These are phyloP conservation scores for Mucor racemosus DNA, from an alignment of 371 early-diverging fungal genomes.

Conservation along the genomic window DNA sequence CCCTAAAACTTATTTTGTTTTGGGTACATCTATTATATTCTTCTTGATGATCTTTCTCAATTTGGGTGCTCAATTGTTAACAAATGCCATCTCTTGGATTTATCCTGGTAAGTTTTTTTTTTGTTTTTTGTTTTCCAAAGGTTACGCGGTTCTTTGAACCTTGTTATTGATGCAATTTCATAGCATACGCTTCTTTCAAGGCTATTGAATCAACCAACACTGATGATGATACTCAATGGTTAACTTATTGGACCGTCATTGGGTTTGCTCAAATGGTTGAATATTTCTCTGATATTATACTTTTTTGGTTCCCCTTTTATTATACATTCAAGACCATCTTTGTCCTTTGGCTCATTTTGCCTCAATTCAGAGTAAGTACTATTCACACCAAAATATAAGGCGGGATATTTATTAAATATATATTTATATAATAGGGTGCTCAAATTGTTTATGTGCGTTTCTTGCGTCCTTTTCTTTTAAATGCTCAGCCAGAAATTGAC, in stretches of 20 bases:
- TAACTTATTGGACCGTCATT: constrained; percentile 70
- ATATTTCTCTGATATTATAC: constrained; percentile 67
- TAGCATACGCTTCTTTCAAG: constrained; percentile 52
- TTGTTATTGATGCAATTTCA: background rate
- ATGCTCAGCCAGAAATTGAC: constrained; percentile 16
- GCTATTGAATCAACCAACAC: constrained; percentile 73
- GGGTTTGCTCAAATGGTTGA: constrained; percentile 69
- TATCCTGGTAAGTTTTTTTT: constrained; percentile 71
- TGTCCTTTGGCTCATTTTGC: constrained; percentile 73
- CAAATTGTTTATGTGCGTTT: constrained; percentile 25
- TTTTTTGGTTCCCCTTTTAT: constrained; percentile 82
- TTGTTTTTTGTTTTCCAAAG: too few relatives aligned
- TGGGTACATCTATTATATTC: constrained; percentile 62
- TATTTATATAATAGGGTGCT: constrained; percentile 31
- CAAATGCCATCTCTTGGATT: constrained; percentile 85
- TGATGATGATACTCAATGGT: constrained; percentile 75
- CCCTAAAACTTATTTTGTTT: constrained; percentile 81
- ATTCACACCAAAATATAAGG: background rate
- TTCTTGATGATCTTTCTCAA: constrained; percentile 87
- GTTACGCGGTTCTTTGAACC: background rate
- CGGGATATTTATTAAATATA: background rate
- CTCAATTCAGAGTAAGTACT: constrained; percentile 54
- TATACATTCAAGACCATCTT: constrained; percentile 75
- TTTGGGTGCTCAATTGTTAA: constrained; percentile 79
- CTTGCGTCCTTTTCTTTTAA: constrained; percentile 29